These are phyloP conservation scores for Trichoderma asperelloides DNA, from an alignment of 495 filamentous ascomycete species.

Conservation along the genomic window DNA sequence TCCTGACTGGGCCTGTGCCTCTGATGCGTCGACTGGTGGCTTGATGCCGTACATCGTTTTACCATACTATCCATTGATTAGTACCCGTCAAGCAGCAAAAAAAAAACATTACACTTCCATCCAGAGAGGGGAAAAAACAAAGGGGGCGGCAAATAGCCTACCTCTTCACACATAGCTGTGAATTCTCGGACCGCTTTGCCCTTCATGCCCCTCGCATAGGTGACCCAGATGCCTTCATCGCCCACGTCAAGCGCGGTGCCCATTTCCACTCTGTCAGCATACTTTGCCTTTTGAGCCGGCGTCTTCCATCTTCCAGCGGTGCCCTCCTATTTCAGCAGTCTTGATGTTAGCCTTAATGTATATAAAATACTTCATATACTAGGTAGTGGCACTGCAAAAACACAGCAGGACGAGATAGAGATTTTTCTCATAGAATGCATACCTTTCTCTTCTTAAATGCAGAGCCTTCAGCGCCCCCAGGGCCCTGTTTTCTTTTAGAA, in stretches of 20 bases:
- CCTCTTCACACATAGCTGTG: slow-evolving; percentile 65
- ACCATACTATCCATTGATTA: slow-evolving; percentile 37
- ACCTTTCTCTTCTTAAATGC: slow-evolving; percentile 25
- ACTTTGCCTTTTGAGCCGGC: slow-evolving; percentile 40
- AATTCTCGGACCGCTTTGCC: slow-evolving; percentile 66
- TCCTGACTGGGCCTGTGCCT: slow-evolving; percentile 27
- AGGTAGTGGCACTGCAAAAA: too few relatives aligned
- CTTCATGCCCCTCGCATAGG: slow-evolving; percentile 76
- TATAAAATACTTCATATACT: too few relatives aligned
- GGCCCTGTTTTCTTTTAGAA: slow-evolving; percentile 2
- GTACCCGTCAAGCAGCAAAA: neutral
- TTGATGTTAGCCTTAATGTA: neutral
- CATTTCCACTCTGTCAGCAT: slow-evolving; percentile 16
- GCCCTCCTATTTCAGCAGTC: slow-evolving; percentile 27
- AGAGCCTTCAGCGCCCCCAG: slow-evolving; percentile 14
- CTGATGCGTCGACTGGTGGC: slow-evolving; percentile 14
- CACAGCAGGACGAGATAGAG: neutral
- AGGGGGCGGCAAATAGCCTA: neutral
- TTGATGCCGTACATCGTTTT: slow-evolving; percentile 49
- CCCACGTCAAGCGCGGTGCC: slow-evolving; percentile 54
- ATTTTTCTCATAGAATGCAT: slow-evolving; percentile 2
- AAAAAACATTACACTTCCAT: neutral
- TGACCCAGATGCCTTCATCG: slow-evolving; percentile 80
- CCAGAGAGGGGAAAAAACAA: neutral
- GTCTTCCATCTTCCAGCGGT: slow-evolving; percentile 48